These are phyloP conservation scores for Pleurotus citrinopileatus DNA, from an alignment of 768 basidiomycete genomes.

Conservation along the genomic window DNA sequence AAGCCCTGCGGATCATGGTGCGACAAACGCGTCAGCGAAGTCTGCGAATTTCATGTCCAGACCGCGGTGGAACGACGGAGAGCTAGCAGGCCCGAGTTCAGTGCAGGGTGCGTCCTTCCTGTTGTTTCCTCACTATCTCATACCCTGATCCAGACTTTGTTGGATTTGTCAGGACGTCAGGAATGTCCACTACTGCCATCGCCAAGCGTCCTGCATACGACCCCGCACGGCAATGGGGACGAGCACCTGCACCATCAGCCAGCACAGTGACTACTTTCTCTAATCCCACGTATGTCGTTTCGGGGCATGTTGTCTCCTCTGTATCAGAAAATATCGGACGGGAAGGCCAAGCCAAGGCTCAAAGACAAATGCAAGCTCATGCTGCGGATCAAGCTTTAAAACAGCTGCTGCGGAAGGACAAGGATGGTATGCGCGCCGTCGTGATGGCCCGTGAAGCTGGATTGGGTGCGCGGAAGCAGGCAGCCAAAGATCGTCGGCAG, in stretches of 20 bases:
- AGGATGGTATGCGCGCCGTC: slow-evolving; percentile 64
- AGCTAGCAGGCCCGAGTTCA: slow-evolving; percentile 82
- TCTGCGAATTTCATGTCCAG: slow-evolving; percentile 92
- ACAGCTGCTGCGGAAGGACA: slow-evolving; percentile 59
- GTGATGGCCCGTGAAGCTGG: slow-evolving; percentile 53
- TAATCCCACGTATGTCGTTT: slow-evolving; percentile 75
- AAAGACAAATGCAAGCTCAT: slow-evolving; percentile 53
- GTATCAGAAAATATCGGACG: slow-evolving; percentile 73
- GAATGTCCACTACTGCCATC: slow-evolving; percentile 53
- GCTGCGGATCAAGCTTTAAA: slow-evolving; percentile 64
- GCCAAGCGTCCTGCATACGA: slow-evolving; percentile 60
- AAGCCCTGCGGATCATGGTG: slow-evolving; percentile 85
- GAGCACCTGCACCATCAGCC: slow-evolving; percentile 49
- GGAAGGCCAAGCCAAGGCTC: slow-evolving; percentile 74
- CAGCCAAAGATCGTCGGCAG: slow-evolving; percentile 11
- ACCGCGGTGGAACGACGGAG: slow-evolving; percentile 72
- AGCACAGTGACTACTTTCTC: slow-evolving; percentile 19
- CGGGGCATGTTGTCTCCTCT: slow-evolving; percentile 70
- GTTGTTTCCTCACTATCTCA: background rate
- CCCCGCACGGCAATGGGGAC: slow-evolving; percentile 71
- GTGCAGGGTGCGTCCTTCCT: slow-evolving; percentile 59
- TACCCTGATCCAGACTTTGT: background rate
- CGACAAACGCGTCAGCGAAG: slow-evolving; percentile 81
- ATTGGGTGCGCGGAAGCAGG: slow-evolving; percentile 16
- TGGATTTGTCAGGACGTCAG: slow-evolving; percentile 81